phyloP scores from a whole-genome alignment of 2,329 filamentous ascomycete genomes.

The Esteya vermicola region DNA sequence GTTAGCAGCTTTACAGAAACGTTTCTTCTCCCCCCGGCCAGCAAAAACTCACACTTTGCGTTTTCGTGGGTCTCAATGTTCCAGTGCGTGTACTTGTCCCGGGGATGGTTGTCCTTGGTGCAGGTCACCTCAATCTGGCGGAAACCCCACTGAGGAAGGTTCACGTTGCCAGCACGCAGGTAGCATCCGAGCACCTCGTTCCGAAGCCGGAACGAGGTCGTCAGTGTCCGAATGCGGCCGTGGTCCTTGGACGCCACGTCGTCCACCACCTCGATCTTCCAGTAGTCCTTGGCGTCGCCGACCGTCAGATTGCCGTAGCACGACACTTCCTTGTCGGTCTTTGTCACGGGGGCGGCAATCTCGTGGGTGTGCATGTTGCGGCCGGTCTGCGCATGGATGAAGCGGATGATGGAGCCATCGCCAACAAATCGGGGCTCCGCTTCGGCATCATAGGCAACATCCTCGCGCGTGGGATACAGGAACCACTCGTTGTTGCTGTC shows the following conservation, averaged over 20 bases:
- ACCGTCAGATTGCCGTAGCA: constrained; percentile 91
- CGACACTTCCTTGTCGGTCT: constrained; percentile 84
- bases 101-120: constrained; percentile 80
- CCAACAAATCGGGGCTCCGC: constrained; percentile 62
- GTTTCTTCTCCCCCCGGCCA: too few species aligned
- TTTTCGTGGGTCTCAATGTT: constrained; percentile 94
- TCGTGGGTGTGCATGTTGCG: constrained; percentile 94
- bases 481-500: constrained; percentile 99
- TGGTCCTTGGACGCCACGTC: constrained; percentile 80
- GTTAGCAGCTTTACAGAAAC: constrained; percentile 14
- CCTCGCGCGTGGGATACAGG: constrained; percentile 82
- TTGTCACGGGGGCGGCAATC: constrained; percentile 76
- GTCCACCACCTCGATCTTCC: constrained; percentile 80
- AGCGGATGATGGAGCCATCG: constrained; percentile 64
- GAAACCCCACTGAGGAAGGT: constrained; percentile 97
- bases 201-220: constrained; percentile 79
- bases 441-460: constrained; percentile 58
- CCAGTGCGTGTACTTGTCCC: constrained; percentile 95
- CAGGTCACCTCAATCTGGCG: constrained; percentile 98
- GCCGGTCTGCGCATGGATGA: constrained; percentile 90
- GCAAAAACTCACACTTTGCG: constrained; percentile 56
- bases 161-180: constrained; percentile 85
- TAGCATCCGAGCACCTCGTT: constrained; percentile 81
- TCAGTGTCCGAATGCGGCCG: constrained; percentile 77
- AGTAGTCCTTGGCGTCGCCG: constrained; percentile 96